Conservation (phyloP, 306 rosid genomes). For the Styphnolobium japonicum region DNA sequence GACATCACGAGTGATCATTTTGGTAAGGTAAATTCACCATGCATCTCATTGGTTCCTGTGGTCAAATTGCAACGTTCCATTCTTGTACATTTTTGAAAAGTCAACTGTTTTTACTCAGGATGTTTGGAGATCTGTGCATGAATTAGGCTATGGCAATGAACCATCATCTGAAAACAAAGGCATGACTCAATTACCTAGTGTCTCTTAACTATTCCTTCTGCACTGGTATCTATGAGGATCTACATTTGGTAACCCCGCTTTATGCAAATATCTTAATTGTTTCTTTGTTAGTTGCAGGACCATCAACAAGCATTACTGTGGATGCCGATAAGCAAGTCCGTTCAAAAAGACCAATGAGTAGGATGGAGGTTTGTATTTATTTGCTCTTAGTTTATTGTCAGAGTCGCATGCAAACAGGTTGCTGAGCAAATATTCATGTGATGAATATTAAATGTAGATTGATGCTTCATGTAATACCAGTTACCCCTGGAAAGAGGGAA, state of each 20-base stretch:
- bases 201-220: slow-evolving; percentile 21
- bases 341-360: slow-evolving; percentile 75
- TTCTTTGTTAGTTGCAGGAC: slow-evolving; percentile 47
- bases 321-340: slow-evolving; percentile 63
- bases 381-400: slow-evolving; percentile 4
- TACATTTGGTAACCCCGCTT: slow-evolving; percentile 6
- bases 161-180: slow-evolving; percentile 65
- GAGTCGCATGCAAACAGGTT: background rate
- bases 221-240: slow-evolving; percentile 11
- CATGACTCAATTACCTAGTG: slow-evolving; percentile 32
- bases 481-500: background rate
- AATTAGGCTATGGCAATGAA: slow-evolving; percentile 35
- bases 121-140: slow-evolving; percentile 64
- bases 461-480: background rate
- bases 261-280: slow-evolving; percentile 19
- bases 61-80: slow-evolving; percentile 19
- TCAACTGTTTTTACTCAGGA: slow-evolving; percentile 49
- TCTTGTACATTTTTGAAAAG: slow-evolving; percentile 3
- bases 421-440: background rate
- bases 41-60: slow-evolving; percentile 24
- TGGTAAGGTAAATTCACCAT: slow-evolving; percentile 69
- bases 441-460: background rate
- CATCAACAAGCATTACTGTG: slow-evolving; percentile 54
- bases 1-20: slow-evolving; percentile 61
- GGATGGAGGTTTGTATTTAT: slow-evolving; percentile 68